Evolutionary conservation across 345 rosid genomes (phyloP), one percentile per base, ranked within the genome.

Genomic region (Lumnitzera littorea): DNA sequence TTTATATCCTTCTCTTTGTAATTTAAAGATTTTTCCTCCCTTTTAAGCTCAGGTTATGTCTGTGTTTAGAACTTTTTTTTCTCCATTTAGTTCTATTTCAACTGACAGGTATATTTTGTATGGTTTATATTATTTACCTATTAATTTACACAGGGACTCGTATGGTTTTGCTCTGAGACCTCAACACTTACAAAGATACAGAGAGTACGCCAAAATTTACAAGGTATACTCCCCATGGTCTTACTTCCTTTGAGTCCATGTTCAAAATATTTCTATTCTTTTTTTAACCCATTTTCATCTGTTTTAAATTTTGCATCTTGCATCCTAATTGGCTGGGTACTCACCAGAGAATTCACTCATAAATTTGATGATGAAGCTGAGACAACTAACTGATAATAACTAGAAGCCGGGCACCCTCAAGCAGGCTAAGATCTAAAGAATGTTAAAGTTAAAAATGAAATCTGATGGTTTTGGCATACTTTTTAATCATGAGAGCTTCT

Each of bases 81-180:
- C 10, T 36, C 43, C 11, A 2, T 51, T 51, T 23, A 51, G 9
- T 51, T 51, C 2, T 23, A 23, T 29, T 53, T 5, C 11, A 3
- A 23, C 11, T 23, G 13, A 12, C 12, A 53, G 13, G 14, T 53
- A 23, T 5, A 13, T 24, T 13, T 29, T 55, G 46, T 29, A 1
- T 27, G 17, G 31, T 27, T 27, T 27, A 27, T 27, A 24, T n/a
- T 1, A 63, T 6, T 63, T 43, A 11, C 24, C 29, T 14, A 25
- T 49, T 61, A 4, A 11, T 60, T 8, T 67, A n/a, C 3, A 48
- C 70, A 94, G 99, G 85, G 99, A 94, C 54, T 72, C 87, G 43
- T 88, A 84, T 76, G 99, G 99, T 70, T 94, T 94, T 80, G 82
- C 86, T 73, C 70, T 94, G 84, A 90, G 99, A 75, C 99, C 97